Base-by-base conservation (phyloP, 78 protist genomes). In the slime mould (Dictyostelium discoideum) region DNA sequence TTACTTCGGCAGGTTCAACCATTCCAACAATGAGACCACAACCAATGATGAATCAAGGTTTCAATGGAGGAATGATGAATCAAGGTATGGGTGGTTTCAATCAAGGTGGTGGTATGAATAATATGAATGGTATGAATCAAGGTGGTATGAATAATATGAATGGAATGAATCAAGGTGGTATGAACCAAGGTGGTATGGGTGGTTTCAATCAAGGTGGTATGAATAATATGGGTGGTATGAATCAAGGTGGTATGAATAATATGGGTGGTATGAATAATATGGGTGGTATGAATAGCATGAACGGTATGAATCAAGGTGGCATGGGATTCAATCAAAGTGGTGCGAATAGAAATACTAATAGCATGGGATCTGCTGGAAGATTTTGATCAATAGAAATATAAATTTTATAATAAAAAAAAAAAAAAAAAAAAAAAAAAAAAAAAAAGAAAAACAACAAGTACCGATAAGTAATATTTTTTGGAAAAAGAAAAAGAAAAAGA, bases 1-100 rank as follows among this genome's bases (percentile, higher is more conserved):
- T 90, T 11, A 90, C 95, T 1, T 82, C 89, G 0, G 95, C 95
- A 18, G 95, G 95, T 39, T 54, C 85, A 8, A 90, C 95, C 29
- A 90, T 90, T 42, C 76, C 48, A 69, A 63, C 46, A 22, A 50
- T 24, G 50, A 60, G 57, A 63, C 85, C 78, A 48, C 65, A 54
- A 32, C 42, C 42, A 24, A 39, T 26, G 40, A 86, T 86, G 92
- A 78, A 48, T 18, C 86, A 54, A 87, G 94, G 94, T 48, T 80
- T 80, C 80, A 54, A 73, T 22, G 63, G 76, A 44, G 77, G 85
- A 16, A 86, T 73, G 84, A 89, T 90, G 95, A 76, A 50, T 26
- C 84, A 86, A 48, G 84, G 81, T 3, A 74, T 69, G 82, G 76
- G 76, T 5, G 32, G 32, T 22, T 44, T 80, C 65, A 80, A 80